Base-by-base conservation (phyloP, 1,284 basidiomycete genomes). In the Fomitopsis pinicola region DNA sequence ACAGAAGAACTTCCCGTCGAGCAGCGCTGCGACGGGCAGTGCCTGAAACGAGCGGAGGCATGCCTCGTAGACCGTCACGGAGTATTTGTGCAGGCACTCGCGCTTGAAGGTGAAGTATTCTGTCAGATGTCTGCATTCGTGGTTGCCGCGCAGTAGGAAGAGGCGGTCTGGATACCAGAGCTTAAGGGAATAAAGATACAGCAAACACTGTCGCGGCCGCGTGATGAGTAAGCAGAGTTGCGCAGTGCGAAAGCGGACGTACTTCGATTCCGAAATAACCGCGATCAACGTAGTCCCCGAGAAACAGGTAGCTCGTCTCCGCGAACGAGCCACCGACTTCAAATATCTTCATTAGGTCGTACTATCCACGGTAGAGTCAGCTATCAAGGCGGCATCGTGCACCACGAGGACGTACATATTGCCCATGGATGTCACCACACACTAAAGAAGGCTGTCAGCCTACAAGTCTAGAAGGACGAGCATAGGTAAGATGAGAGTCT, bases 211-310 rank as follows among this genome's bases (percentile, higher is more conserved):
- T 5, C 72, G 53, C 70, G 67, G 55, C 66, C 22, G 68, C 62
- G 65, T 26, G 52, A 54, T 22, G 66, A 73, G 65, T 48, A 42
- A 36, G 28, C 62, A 45, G 33, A 26, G 10, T 26, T 28, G 5
- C 7, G 22, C 4, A 12, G 19, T 40, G 38, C 9, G 12, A 44
- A 35, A 22, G 38, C 14, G 46, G 68, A 71, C 80, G 64, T 59
- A 94, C 94, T 82, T 97, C 95, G 69, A 97, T 95, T 19, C 93
- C 92, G 76, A 97, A 98, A 78, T 91, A 91, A 30, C 97, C 97
- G 60, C 97, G 87, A 78, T 99, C 97, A 55, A 99, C 97, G 74
- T 99, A 99, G 77, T 99, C 97, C 56, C 97, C 97, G 33, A 99
- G 82, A 78, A 99, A 99, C 55, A 99, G 82, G 78, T 99, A 99